phyloP scores from a whole-genome alignment of 768 basidiomycete species.

The Punctularia strigosozonata region DNA sequence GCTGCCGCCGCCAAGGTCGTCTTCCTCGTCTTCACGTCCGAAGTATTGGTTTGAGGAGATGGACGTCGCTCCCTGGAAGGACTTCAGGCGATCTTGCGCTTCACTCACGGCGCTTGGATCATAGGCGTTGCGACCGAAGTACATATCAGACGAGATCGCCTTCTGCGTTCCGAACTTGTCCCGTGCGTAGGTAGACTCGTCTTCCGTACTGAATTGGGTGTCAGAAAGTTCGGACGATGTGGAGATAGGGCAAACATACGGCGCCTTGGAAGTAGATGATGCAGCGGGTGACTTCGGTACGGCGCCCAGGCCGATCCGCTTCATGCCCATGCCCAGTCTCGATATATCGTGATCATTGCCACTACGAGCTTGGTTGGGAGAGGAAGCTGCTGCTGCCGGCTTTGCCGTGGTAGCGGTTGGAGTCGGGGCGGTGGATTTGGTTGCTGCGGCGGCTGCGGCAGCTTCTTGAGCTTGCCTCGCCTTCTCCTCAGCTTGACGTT shows the following conservation, averaged over 20 bases:
- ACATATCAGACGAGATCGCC: conserved; percentile 96
- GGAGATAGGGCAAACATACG: conserved; percentile 2
- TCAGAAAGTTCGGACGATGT: neutral
- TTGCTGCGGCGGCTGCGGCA: conserved; percentile 25
- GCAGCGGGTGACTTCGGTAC: conserved; percentile 52
- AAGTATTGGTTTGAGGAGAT: conserved; percentile 97
- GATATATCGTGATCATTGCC: conserved; percentile 40
- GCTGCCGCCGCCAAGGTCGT: conserved; percentile 30
- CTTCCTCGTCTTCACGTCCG: conserved; percentile 81
- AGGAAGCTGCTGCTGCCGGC: conserved; percentile 11
- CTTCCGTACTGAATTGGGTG: conserved; percentile 28
- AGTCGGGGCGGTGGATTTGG: conserved; percentile 22
- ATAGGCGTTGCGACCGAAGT: conserved; percentile 83
- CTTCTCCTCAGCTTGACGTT: conserved; percentile 65
- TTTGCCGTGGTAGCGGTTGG: conserved; percentile 17
- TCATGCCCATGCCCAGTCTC: conserved; percentile 58
- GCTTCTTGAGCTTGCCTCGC: conserved; percentile 48
- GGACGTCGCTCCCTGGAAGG: conserved; percentile 84
- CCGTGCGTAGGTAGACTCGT: conserved; percentile 69
- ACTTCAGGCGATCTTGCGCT: conserved; percentile 69
- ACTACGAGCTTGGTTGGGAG: conserved; percentile 21
- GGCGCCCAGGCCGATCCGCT: conserved; percentile 77
- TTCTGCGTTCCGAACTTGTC: conserved; percentile 91
- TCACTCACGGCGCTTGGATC: conserved; percentile 62
- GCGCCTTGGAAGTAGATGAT: conserved; percentile 30